phyloP scores from a whole-genome alignment of 257 asterid species.

The Solanum pimpinellifolium region DNA sequence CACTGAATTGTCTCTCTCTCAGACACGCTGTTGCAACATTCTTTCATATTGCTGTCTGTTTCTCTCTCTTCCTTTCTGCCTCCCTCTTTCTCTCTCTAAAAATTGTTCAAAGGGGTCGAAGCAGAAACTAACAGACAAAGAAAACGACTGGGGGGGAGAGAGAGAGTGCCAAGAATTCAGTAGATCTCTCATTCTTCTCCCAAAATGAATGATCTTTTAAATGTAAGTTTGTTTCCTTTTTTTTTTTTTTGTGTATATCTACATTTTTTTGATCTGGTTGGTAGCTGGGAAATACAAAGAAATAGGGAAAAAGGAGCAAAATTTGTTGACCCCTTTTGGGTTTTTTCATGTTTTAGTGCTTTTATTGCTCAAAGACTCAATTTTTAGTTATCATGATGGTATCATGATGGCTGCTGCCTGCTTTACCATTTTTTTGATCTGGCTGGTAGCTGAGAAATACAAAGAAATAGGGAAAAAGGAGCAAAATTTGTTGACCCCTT shows the following conservation, averaged over 20 bases:
- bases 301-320: background rate
- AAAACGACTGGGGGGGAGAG: background rate
- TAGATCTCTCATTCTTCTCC: background rate
- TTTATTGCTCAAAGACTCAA: background rate
- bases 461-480: background rate
- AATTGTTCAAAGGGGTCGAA: background rate
- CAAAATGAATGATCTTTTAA: background rate
- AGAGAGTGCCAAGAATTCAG: background rate
- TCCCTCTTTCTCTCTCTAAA: background rate
- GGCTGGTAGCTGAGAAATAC: background rate
- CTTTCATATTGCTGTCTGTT: background rate
- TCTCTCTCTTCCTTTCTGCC: background rate
- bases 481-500: background rate
- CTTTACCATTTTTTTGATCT: background rate
- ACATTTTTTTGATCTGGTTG: background rate
- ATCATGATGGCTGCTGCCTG: background rate
- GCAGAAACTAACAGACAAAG: background rate
- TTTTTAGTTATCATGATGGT: background rate
- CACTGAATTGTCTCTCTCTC: background rate
- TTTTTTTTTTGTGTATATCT: background rate
- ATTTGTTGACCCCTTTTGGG: background rate
- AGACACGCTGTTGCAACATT: conserved; percentile 1
- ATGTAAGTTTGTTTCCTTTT: background rate
- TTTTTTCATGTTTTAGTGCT: background rate
- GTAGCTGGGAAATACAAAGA: background rate